Base-by-base conservation (phyloP, 768 basidiomycete species). In the Boletus bicolor region DNA sequence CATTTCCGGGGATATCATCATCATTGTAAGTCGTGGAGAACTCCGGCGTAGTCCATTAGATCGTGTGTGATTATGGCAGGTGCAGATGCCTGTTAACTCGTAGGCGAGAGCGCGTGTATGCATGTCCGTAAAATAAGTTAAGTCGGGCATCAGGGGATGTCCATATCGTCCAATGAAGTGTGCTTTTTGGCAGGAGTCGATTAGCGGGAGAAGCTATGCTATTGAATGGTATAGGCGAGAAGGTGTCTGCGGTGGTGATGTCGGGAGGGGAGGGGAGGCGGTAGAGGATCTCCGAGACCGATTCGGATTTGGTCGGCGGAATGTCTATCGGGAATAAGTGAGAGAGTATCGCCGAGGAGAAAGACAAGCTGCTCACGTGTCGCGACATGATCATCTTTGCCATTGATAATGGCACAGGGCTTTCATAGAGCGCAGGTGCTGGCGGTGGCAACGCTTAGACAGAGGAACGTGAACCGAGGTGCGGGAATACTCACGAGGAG, bases 361-460 rank as follows among this genome's bases (percentile, higher is more conserved):
- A 46, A 28, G 52, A 42, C 51, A 26, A 10, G 34, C 9, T 28
- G 64, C 78, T 44, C 62, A 80, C 78, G 69, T 79, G 78, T 65
- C 78, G 76, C 30, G 78, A 79, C 79, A 79, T 79, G 58, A 79
- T 79, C 55, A 79, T 74, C 64, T 79, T 79, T 35, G 78, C 78
- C 78, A 80, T 80, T 8, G 79, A 79, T 41, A 76, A 60, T 44
- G 78, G 78, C 37, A 72, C 68, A 49, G 74, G 73, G 53, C 60
- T 75, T 56, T 78, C 72, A 51, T 80, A 79, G 17, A 77, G 59
- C 1, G 76, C 73, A 30, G 77, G 75, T 44, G 76, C 78, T 79
- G 21, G 12, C 5, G n/a, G 47, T 32, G 9, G 36, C 37, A 10
- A 28, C 21, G 56, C 46, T 55, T 50, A 48, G 26, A 53, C 17